These are phyloP conservation scores for Aphanomyces astaci DNA, from an alignment of 352 stramenopile species.

Conservation along the genomic window DNA sequence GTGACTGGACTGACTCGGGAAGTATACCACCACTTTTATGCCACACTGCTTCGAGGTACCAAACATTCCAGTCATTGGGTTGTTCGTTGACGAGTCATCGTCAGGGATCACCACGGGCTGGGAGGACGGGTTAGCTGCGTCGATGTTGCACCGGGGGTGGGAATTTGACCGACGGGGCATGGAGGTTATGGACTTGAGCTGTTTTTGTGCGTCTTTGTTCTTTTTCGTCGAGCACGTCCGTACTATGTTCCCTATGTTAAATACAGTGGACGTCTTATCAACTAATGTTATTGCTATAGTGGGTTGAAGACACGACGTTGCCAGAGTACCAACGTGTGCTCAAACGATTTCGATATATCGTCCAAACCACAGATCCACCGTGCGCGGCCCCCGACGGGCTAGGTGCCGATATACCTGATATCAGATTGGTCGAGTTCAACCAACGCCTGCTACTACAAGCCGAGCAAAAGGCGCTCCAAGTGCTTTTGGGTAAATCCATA, in stretches of 20 bases:
- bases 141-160: neutral
- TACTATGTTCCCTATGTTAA: neutral
- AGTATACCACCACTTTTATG: neutral
- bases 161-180: constrained; percentile 4
- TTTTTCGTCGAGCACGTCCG: constrained; percentile 49
- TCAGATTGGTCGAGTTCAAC: constrained; percentile 28
- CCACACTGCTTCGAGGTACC: neutral
- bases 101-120: constrained; percentile 2
- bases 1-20: neutral
- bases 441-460: constrained; percentile 31
- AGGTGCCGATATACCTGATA: too few species aligned
- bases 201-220: constrained; percentile 56
- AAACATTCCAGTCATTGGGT: neutral
- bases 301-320: constrained; percentile 24
- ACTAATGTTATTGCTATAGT: neutral
- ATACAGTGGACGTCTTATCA: neutral
- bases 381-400: too few species aligned
- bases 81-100: neutral
- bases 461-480: constrained; percentile 29
- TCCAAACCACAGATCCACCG: too few species aligned
- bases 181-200: constrained; percentile 33
- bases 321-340: constrained; percentile 41
- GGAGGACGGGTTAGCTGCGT: neutral
- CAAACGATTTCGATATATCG: constrained; percentile 29
- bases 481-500: constrained; percentile 40